These are phyloP conservation scores for Prunus salicina DNA, from an alignment of 306 rosid genomes.

Conservation along the genomic window DNA sequence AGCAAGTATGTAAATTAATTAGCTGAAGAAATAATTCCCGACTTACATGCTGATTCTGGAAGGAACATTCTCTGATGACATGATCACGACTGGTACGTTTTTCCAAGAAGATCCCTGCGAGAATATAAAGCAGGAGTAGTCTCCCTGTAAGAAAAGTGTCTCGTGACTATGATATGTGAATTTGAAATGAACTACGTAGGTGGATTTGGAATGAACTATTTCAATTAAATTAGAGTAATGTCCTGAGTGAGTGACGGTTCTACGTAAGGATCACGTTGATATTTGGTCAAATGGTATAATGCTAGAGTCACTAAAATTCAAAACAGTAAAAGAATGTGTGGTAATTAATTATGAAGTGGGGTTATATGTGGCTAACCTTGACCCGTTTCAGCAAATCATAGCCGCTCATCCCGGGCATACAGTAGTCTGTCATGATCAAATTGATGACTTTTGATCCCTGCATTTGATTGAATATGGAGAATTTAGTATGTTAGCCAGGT, in stretches of 20 bases:
- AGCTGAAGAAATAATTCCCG: neutral
- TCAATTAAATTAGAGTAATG: too few species aligned
- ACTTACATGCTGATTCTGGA: constrained; percentile 79
- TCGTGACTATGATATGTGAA: too few species aligned
- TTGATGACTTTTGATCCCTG: constrained; percentile 92
- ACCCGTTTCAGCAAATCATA: constrained; percentile 90
- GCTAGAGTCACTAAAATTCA: neutral
- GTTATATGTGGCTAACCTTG: constrained; percentile 52
- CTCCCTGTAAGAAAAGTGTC: too few species aligned
- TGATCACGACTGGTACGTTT: constrained; percentile 87
- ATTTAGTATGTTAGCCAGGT: neutral
- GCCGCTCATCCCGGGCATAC: constrained; percentile 99
- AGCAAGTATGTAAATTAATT: neutral
- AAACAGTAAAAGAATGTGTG: neutral
- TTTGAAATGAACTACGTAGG: too few species aligned
- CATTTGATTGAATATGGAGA: constrained; percentile 10
- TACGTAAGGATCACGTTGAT: too few species aligned
- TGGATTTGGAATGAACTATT: too few species aligned
- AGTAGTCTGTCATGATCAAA: constrained; percentile 98
- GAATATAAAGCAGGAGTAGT: constrained; percentile 6
- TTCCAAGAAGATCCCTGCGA: constrained; percentile 94
- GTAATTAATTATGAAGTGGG: neutral
- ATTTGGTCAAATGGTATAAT: too few species aligned
- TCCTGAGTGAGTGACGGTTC: too few species aligned
- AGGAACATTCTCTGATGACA: constrained; percentile 98